Evolutionary conservation across 257 asterid genomes (phyloP), one percentile per base, ranked within the genome.

Genomic region (Petrea volubilis): DNA sequence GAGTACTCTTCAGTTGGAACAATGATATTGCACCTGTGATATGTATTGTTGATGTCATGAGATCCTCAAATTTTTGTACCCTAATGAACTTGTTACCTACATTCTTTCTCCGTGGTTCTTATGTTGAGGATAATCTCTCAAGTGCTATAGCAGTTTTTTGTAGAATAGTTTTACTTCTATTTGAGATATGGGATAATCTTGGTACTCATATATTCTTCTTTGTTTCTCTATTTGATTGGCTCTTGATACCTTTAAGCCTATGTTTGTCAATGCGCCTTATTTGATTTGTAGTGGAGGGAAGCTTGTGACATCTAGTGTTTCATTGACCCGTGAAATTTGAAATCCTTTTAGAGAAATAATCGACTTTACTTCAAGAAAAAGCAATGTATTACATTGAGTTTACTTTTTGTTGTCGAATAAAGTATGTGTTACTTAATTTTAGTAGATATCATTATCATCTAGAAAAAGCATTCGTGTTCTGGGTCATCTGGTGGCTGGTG

Each of bases 1-100:
- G 76, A 71, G 81, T 77, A 78, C 75, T 60, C 58, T 77, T 38
- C 23, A 50, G 49, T 43, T 59, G 47, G 73, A 60, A 29, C 3
- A 72, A 10, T 59, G 51, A 17, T 38, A 25, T 51, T 56, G 27
- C 59, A 13, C 49, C n/a, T 55, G 38, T 41, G 21, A 14, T 71
- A 47, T 15, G 33, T 43, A 55, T 34, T 24, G 28, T 34, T 52
- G 18, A 21, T 51, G 27, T 75, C 52, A 41, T 57, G 73, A 34
- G 41, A 36, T 55, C 21, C 28, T 72, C 46, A 28, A 59, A 55
- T 60, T 51, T 31, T 73, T 29, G 18, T 56, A 28, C 33, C 52
- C 60, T n/a, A 43, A 55, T 62, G 71, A 27, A 36, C 60, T 41
- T 60, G 59, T 21, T 49, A 56, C 38, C 12, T 31, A 14, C 57